Evolutionary conservation across 1,139 yeast species (phyloP), one percentile per base, ranked within the genome.

Genomic region (Hansenula sp.): DNA sequence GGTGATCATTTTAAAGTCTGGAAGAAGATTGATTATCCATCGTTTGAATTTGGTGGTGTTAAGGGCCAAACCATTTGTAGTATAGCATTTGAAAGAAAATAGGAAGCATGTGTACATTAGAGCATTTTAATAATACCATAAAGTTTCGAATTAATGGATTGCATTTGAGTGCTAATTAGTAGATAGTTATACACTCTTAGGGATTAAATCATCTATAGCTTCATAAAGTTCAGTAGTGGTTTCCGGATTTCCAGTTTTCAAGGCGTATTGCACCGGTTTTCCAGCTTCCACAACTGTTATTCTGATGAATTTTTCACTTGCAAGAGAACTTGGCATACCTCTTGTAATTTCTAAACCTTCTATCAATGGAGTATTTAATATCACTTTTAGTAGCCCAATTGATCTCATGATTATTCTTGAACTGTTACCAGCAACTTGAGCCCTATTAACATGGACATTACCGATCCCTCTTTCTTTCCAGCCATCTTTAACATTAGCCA

Each of bases 391-490:
- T 30, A 89, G 77, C 2, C 96, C 96, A 51, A 86, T 88, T 4
- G 96, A 83, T 61, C 99, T 79, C 97, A 94, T 91, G 5, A 93
- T 85, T 25, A 93, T 63, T 53, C 98, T 73, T 3, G 79, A 66
- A 18, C 62, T 62, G 42, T 67, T 63, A 1, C 50, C 57, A 1
- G 54, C 55, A 39, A 49, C 53, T 37, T 54, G 52, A 45, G 66
- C 42, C 66, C 77, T 76, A 63, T 93, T 93, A 33, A 94, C 76
- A 62, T 88, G 96, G 16, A 94, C 67, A 5, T 81, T 77, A 1
- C 99, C 99, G 34, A 85, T 74, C 16, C 99, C 99, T 57, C 96
- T 78, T 64, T 94, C 99, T 62, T 87, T 93, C 99, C 99, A 94
- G 2, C 96, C 97, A 25, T 74, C 78, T 12, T 74, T 63, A 1